Conservation (phyloP, 129 eudicot species). For the Lonicera japonica region DNA sequence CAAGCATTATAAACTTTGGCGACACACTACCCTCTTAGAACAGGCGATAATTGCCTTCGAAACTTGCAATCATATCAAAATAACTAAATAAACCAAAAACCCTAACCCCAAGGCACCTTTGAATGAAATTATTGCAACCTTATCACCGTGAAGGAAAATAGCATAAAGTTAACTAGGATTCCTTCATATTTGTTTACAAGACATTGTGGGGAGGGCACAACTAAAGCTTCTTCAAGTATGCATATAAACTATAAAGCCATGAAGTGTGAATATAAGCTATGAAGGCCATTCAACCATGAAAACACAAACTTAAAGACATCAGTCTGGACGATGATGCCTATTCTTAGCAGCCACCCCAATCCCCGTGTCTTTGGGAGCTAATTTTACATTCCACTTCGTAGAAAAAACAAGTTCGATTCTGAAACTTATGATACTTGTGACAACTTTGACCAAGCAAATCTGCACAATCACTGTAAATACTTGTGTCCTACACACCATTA, state of each 20-base stretch:
- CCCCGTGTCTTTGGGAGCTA: background rate
- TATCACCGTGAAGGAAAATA: background rate
- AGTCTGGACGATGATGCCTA: background rate
- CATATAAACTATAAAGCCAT: background rate
- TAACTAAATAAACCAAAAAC: background rate
- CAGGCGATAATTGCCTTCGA: no score
- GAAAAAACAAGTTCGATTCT: no score
- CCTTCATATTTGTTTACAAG: background rate
- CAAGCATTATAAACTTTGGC: no score
- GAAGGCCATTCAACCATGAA: background rate
- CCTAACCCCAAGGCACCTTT: slow-evolving; percentile 2
- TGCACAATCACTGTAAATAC: no score
- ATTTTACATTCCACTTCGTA: background rate
- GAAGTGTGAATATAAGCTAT: background rate
- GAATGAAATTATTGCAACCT: background rate
- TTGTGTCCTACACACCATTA: no score
- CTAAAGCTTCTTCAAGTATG: background rate
- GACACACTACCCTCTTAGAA: no score
- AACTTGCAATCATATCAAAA: no score
- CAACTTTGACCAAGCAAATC: no score
- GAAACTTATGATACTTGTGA: no score
- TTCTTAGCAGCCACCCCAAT: background rate
- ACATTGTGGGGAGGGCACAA: background rate
- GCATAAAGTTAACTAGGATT: background rate
- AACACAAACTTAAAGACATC: background rate